Base-by-base conservation (phyloP, 2,329 filamentous ascomycete genomes). In the Conoideocrella luteorostrata region DNA sequence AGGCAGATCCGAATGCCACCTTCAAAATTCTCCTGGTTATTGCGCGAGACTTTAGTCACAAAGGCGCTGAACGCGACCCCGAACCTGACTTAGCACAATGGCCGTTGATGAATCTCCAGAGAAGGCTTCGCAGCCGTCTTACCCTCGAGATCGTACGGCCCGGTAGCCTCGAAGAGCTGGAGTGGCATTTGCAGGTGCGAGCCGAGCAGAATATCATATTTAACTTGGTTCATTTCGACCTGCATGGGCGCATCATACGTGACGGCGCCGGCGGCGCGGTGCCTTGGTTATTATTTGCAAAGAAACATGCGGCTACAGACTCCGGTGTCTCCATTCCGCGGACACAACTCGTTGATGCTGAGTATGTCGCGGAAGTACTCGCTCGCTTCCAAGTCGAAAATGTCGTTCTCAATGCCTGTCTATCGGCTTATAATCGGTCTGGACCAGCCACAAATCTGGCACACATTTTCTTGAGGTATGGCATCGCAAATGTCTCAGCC, bases 61-160 rank as follows among this genome's bases (percentile, higher is more conserved):
- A 43, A 1, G 57, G 56, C 2, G 50, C 48, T 10, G 51, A 54
- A 20, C 50, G 55, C 9, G 55, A 58, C n/a, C 52, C 57, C 11
- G 56, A 59, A 45, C 57, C 56, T 1, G 54, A 58, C 29, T 45
- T 60, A 41, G 56, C 54, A 15, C 58, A 60, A 37, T 60, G 44
- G 47, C 55, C 53, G 22, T 50, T 59, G 41, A 59, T 58, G 54
- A 58, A 46, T 20, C 35, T 55, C 33, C 58, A 60, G 35, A 53
- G 52, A 44, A 57, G 50, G 43, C 51, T 58, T 26, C 43, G 48
- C n/a, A 50, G 54, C 37, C 46, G 54, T 30, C 41, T 59, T 47
- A 43, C 51, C 29, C 47, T 58, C 32, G 54, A 55, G 39, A 51
- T 57, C 24, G 55, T 55, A 36, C 46, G 56, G 30, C 52, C 53